Percentiles rank a stretch among this genome's conserved stretches.
These are phyloP conservation scores for Stromatinia cepivora DNA, from an alignment of 2,329 filamentous ascomycete genomes.

Conservation along the genomic window DNA sequence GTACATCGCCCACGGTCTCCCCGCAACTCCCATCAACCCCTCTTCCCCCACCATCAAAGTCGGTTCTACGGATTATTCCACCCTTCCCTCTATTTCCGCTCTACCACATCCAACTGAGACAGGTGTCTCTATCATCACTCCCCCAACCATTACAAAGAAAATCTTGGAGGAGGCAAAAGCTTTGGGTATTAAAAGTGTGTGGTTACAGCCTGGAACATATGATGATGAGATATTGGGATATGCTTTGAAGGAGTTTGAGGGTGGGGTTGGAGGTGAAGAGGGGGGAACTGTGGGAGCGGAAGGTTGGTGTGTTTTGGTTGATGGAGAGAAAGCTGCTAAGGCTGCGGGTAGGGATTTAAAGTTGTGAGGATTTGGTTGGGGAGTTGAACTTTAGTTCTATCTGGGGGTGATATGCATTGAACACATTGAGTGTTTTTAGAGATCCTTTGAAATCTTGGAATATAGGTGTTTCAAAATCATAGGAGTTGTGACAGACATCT, in stretches of 20 bases:
- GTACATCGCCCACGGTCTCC: conserved; percentile 77
- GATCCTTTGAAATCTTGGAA: too few species aligned
- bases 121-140: conserved; percentile 83
- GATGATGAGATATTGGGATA: conserved; percentile 72
- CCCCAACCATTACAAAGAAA: conserved; percentile 71
- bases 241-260: conserved; percentile 67
- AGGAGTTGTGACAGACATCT: neutral
- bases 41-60: conserved; percentile 64
- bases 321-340: conserved; percentile 67
- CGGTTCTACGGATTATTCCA: conserved; percentile 51
- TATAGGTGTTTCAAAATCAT: neutral
- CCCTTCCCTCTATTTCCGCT: conserved; percentile 53
- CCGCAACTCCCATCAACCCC: conserved; percentile 84
- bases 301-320: conserved; percentile 86
- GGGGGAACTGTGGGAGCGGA: conserved; percentile 62
- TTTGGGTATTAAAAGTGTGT: conserved; percentile 72
- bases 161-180: conserved; percentile 76
- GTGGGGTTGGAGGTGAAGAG: conserved; percentile 65
- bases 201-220: conserved; percentile 89
- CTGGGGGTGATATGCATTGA: neutral
- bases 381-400: too few species aligned
- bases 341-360: conserved; percentile 49
- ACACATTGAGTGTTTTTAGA: neutral
- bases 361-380: conserved; percentile 25
- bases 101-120: conserved; percentile 69